Percentiles rank a stretch among this genome's conserved stretches.
Evolutionary conservation across 257 asterid species (phyloP).

Genomic region (Gynochthodes officinalis): DNA sequence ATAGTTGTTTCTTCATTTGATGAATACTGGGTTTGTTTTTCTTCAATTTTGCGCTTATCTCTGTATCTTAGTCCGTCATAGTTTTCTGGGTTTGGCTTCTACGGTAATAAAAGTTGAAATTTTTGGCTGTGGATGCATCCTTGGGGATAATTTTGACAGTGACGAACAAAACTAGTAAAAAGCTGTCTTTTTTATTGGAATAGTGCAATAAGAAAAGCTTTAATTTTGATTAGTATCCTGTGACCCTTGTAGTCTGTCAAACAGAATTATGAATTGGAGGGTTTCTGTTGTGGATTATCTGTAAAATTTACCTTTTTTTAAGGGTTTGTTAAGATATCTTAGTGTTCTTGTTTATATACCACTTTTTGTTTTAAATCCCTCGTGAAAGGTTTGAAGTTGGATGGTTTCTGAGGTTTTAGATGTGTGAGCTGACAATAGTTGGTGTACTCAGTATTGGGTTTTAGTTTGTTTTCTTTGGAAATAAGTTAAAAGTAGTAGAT

Average conservation of each 20-base stretch:
- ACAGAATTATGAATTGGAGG: background rate
- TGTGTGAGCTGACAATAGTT: background rate
- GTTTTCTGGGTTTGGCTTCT: background rate
- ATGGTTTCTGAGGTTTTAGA: constrained; percentile 6
- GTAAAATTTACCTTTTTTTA: background rate
- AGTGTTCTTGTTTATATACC: background rate
- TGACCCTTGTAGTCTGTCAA: background rate
- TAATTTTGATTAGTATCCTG: background rate
- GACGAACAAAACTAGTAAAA: background rate
- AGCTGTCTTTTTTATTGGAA: background rate
- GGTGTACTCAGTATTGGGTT: background rate
- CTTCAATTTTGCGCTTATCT: background rate
- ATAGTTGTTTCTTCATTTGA: background rate
- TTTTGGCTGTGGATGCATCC: background rate
- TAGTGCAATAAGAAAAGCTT: background rate
- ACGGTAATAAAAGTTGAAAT: background rate
- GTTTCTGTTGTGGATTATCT: background rate
- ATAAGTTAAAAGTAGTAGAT: background rate
- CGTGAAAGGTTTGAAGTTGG: background rate
- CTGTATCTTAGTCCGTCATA: background rate
- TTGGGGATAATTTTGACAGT: background rate
- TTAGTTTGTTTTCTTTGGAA: background rate
- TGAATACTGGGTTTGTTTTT: background rate
- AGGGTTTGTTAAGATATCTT: background rate
- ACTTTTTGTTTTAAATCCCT: background rate